Conservation (phyloP, 2,329 filamentous ascomycete species). For the Verticillium dahliae region DNA sequence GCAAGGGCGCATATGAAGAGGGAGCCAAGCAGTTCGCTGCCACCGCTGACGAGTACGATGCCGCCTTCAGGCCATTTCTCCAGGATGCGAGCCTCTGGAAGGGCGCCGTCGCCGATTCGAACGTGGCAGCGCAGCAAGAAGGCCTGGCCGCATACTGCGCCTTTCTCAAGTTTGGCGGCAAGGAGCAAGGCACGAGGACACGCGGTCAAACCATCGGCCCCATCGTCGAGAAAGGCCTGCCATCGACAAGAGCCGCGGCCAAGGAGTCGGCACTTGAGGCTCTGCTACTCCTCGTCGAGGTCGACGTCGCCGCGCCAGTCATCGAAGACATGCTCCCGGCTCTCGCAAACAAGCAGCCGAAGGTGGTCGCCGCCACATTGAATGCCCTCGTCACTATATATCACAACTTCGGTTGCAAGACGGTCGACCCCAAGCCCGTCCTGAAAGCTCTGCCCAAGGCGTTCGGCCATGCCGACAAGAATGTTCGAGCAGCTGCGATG, state of each 20-base stretch:
- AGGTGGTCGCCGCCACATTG: conserved; percentile 68
- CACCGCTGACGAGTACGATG: conserved; percentile 78
- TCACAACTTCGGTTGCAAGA: conserved; percentile 91
- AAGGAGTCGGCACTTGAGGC: conserved; percentile 85
- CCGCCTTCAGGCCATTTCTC: conserved; percentile 80
- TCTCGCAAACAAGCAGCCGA: conserved; percentile 83
- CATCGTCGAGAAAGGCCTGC: conserved; percentile 85
- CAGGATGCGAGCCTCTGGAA: conserved; percentile 87
- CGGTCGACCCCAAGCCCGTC: conserved; percentile 85
- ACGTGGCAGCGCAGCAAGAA: conserved; percentile 94
- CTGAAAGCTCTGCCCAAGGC: conserved; percentile 83
- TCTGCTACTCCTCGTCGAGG: conserved; percentile 79
- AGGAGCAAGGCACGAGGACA: conserved; percentile 72
- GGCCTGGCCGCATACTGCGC: conserved; percentile 81
- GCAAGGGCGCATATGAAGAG: conserved; percentile 92
- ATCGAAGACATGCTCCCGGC: conserved; percentile 85
- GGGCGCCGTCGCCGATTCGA: conserved; percentile 84
- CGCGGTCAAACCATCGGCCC: conserved; percentile 67
- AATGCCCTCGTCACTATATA: conserved; percentile 76
- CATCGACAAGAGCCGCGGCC: conserved; percentile 79
- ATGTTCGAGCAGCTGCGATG: conserved; percentile 89
- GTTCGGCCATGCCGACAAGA: conserved; percentile 96
- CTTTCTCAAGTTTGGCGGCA: conserved; percentile 85
- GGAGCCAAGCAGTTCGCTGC: conserved; percentile 79
- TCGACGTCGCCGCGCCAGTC: conserved; percentile 78